phyloP scores from a whole-genome alignment of 768 basidiomycete genomes.

The Trametes punicea region DNA sequence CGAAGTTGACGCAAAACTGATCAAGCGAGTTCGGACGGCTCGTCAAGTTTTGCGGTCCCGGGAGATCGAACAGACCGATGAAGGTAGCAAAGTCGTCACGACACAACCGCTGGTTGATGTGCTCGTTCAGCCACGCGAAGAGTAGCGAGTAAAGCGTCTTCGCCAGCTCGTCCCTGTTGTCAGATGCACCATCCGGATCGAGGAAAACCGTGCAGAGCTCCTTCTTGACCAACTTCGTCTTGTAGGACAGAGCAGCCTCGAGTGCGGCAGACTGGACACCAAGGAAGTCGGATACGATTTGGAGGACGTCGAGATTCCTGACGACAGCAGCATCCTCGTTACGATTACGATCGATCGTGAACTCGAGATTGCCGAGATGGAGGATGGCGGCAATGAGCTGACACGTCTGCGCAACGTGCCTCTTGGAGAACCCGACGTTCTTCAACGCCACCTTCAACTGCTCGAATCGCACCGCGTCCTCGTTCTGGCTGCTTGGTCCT shows the following conservation, averaged over 20 bases:
- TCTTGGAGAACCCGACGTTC: conserved; percentile 88
- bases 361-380: conserved; percentile 94
- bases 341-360: conserved; percentile 73
- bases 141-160: conserved; percentile 91
- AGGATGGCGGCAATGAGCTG: conserved; percentile 94
- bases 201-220: conserved; percentile 97
- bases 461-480: conserved; percentile 86
- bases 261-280: conserved; percentile 73
- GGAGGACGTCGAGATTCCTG: conserved; percentile 77
- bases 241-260: conserved; percentile 83
- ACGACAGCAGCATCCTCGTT: conserved; percentile 95
- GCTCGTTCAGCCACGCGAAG: conserved; percentile 95
- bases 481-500: conserved; percentile 51
- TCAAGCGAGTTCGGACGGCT: conserved; percentile 90
- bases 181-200: conserved; percentile 89
- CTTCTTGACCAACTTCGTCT: conserved; percentile 89
- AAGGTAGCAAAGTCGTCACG: conserved; percentile 90
- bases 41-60: conserved; percentile 88
- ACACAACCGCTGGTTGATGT: conserved; percentile 93
- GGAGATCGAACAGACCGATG: conserved; percentile 91
- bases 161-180: conserved; percentile 92
- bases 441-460: conserved; percentile 95
- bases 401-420: conserved; percentile 92
- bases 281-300: conserved; percentile 85
- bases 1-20: conserved; percentile 95